Evolutionary conservation across 805 yeast genomes (phyloP).

Genomic region (Sugiyamaella qingdaonensis): DNA sequence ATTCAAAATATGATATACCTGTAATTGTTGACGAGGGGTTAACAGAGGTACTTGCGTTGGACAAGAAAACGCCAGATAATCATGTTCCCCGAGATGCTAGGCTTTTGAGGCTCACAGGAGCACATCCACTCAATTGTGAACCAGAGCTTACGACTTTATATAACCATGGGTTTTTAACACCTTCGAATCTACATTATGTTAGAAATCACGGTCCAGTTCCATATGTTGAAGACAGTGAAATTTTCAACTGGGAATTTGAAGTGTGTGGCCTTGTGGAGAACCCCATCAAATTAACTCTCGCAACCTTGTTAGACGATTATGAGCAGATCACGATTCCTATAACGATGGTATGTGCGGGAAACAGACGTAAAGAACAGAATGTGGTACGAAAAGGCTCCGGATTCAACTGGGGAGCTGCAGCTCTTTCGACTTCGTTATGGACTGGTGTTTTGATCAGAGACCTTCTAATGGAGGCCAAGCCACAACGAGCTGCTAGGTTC

Average conservation of each 20-base stretch:
- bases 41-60: neutral
- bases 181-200: slow-evolving; percentile 4
- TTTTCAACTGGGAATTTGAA: slow-evolving; percentile 6
- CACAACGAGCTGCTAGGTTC: slow-evolving; percentile 29
- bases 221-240: neutral
- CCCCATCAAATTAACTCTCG: slow-evolving; percentile 5
- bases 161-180: slow-evolving; percentile 5
- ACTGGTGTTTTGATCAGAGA: slow-evolving; percentile 6
- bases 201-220: slow-evolving; percentile 11
- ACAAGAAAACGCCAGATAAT: slow-evolving; percentile 10
- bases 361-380: slow-evolving; percentile 9
- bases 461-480: slow-evolving; percentile 15
- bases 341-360: slow-evolving; percentile 8
- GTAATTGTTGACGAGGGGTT: neutral
- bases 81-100: slow-evolving; percentile 9
- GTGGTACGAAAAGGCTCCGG: slow-evolving; percentile 6
- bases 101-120: slow-evolving; percentile 4
- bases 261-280: slow-evolving; percentile 8
- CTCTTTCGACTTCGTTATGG: slow-evolving; percentile 6
- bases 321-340: slow-evolving; percentile 7
- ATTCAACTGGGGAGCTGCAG: slow-evolving; percentile 10
- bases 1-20: neutral
- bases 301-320: neutral
- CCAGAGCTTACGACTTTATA: slow-evolving; percentile 1
- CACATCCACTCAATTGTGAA: slow-evolving; percentile 9